These are phyloP conservation scores for Erysimum pusillum DNA, from an alignment of 441 rosid species.

Conservation along the genomic window DNA sequence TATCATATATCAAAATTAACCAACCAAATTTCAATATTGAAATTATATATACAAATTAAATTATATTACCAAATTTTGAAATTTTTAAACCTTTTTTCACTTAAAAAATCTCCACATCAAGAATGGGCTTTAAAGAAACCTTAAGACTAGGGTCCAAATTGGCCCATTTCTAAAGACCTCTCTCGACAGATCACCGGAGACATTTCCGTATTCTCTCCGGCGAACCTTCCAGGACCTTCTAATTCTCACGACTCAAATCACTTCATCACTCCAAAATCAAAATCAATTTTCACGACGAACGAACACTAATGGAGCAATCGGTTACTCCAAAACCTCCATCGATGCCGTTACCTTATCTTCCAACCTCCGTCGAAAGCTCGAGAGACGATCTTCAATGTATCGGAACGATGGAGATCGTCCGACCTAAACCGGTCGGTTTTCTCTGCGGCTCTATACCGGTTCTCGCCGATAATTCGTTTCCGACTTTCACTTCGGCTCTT, in stretches of 20 bases:
- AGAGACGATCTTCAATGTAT: slow-evolving; percentile 82
- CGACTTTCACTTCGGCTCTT: slow-evolving; percentile 70
- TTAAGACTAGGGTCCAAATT: background rate
- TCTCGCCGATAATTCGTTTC: slow-evolving; percentile 77
- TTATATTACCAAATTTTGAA: no score
- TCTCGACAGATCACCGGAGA: background rate
- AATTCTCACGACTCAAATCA: background rate
- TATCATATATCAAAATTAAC: no score
- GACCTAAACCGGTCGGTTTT: slow-evolving; percentile 79
- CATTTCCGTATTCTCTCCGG: background rate
- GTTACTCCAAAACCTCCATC: background rate
- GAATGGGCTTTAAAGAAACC: background rate
- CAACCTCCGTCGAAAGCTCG: slow-evolving; percentile 52
- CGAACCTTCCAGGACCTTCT: background rate
- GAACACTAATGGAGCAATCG: slow-evolving; percentile 3
- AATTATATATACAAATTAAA: no score
- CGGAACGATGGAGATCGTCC: slow-evolving; percentile 75
- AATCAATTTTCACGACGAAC: background rate
- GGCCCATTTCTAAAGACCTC: background rate
- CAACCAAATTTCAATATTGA: no score
- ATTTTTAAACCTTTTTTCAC: no score
- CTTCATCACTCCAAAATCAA: background rate
- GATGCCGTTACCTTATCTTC: slow-evolving; percentile 37
- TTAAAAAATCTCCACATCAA: no score
- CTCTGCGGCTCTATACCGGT: slow-evolving; percentile 95